These are phyloP conservation scores for Sporobolomyces roseus DNA, from an alignment of 768 basidiomycete species.

Conservation along the genomic window DNA sequence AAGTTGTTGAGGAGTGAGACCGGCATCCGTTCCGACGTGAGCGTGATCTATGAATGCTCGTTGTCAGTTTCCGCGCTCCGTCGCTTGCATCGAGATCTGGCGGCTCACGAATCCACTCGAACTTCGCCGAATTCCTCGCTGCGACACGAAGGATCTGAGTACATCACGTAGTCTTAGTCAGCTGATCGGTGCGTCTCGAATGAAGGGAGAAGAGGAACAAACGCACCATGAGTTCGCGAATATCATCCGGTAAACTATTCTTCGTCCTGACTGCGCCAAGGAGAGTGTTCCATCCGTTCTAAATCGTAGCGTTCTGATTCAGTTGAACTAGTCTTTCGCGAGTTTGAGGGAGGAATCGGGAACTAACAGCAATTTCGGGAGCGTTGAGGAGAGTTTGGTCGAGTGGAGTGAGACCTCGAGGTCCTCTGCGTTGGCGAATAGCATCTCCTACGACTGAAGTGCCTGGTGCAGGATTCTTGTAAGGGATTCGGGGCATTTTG, in stretches of 20 bases:
- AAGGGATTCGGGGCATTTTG: constrained; percentile 45
- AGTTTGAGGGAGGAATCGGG: too few species aligned
- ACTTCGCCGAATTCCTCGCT: constrained; percentile 46
- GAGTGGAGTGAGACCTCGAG: constrained; percentile 47
- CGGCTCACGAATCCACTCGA: constrained; percentile 47
- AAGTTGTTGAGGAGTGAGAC: constrained; percentile 58
- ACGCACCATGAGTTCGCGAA: constrained; percentile 48
- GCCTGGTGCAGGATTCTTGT: constrained; percentile 42
- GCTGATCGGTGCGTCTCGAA: too few species aligned
- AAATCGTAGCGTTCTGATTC: too few species aligned
- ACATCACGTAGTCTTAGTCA: background rate
- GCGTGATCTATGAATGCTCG: constrained; percentile 39
- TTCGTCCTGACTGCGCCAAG: constrained; percentile 46
- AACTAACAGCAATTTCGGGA: constrained; percentile 45
- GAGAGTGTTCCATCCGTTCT: constrained; percentile 48
- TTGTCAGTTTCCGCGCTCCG: background rate
- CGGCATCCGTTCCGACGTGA: constrained; percentile 53
- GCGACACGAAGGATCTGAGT: constrained; percentile 48
- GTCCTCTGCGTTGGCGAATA: constrained; percentile 46
- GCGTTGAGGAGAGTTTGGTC: constrained; percentile 48
- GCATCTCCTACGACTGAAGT: constrained; percentile 44
- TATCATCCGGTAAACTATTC: constrained; percentile 47
- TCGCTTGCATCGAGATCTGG: background rate
- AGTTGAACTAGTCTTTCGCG: too few species aligned
- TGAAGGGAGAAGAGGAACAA: background rate